Conservation (phyloP, 495 filamentous ascomycete genomes). For the Aspergillus affinis region DNA sequence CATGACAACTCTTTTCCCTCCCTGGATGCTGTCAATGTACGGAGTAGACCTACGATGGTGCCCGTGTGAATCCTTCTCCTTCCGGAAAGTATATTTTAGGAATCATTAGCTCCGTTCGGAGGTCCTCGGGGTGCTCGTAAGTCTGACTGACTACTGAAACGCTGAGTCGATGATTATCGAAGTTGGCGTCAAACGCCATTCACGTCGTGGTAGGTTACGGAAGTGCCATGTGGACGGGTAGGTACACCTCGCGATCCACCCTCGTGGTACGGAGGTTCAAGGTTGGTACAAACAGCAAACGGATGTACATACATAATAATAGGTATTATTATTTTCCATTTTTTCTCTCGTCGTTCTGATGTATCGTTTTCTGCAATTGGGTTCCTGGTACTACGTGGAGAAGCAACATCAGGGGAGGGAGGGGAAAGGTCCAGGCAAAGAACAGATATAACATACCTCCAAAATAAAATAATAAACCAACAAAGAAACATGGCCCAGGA, state of each 20-base stretch:
- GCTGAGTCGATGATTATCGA: not conserved
- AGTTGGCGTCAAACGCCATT: constrained; percentile 13
- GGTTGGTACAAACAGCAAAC: constrained; percentile 12
- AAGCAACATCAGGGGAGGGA: not conserved
- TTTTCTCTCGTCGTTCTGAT: not conserved
- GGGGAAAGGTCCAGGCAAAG: not conserved
- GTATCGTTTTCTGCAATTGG: not conserved
- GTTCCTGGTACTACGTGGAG: not conserved
- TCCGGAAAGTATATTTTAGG: not conserved
- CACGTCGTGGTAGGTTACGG: constrained; percentile 15
- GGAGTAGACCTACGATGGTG: not conserved
- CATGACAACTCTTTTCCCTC: not conserved
- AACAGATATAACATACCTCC: not conserved
- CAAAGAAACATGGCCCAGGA: not conserved
- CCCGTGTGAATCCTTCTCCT: not conserved
- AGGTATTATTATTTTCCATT: not conserved
- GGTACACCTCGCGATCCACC: constrained; percentile 19
- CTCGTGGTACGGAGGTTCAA: constrained; percentile 28
- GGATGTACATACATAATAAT: constrained; percentile 11
- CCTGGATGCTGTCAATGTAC: not conserved
- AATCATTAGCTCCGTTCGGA: not conserved
- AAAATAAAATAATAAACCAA: not conserved
- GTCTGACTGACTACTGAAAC: not conserved
- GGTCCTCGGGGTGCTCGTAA: not conserved
- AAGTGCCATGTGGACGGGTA: constrained; percentile 28